Evolutionary conservation across 177 flowering plant species (phyloP).

Genomic region (Vitis hybrid): DNA sequence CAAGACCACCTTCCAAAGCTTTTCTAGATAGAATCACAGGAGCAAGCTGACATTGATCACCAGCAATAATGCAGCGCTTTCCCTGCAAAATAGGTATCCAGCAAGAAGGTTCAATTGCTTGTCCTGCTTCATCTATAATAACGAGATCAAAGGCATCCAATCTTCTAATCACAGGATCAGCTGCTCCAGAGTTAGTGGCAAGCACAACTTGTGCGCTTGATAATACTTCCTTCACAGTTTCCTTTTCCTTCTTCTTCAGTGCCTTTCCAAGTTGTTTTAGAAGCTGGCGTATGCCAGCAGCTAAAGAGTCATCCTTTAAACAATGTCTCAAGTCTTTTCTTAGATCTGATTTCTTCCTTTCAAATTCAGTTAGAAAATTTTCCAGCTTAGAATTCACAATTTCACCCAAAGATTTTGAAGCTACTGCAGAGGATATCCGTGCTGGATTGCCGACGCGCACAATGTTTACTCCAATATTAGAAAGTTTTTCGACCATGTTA

Average conservation of each 20-base stretch:
- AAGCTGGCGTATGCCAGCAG: slow-evolving; percentile 96
- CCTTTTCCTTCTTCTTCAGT: slow-evolving; percentile 82
- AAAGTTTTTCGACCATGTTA: slow-evolving; percentile 90
- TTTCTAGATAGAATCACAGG: slow-evolving; percentile 84
- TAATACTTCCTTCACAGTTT: slow-evolving; percentile 70
- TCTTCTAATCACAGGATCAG: slow-evolving; percentile 78
- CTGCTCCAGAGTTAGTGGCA: slow-evolving; percentile 86
- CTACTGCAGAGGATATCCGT: slow-evolving; percentile 74
- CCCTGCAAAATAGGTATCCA: slow-evolving; percentile 94
- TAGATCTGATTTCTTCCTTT: slow-evolving; percentile 80
- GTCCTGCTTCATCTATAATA: slow-evolving; percentile 91
- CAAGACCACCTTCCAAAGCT: slow-evolving; percentile 90
- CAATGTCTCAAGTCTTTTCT: slow-evolving; percentile 76
- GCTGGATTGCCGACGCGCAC: slow-evolving; percentile 96
- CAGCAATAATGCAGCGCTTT: slow-evolving; percentile 80
- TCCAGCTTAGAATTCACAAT: slow-evolving; percentile 70
- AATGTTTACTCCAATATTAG: slow-evolving; percentile 55
- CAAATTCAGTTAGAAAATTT: slow-evolving; percentile 52
- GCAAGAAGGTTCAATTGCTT: slow-evolving; percentile 93
- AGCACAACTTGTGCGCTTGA: slow-evolving; percentile 83
- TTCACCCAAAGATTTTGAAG: slow-evolving; percentile 74
- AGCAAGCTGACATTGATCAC: slow-evolving; percentile 90
- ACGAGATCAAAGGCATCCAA: slow-evolving; percentile 77
- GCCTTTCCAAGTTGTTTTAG: slow-evolving; percentile 80
- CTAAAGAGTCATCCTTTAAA: slow-evolving; percentile 82